Conservation (phyloP, 306 rosid genomes). For the Trifolium fragiferum region DNA sequence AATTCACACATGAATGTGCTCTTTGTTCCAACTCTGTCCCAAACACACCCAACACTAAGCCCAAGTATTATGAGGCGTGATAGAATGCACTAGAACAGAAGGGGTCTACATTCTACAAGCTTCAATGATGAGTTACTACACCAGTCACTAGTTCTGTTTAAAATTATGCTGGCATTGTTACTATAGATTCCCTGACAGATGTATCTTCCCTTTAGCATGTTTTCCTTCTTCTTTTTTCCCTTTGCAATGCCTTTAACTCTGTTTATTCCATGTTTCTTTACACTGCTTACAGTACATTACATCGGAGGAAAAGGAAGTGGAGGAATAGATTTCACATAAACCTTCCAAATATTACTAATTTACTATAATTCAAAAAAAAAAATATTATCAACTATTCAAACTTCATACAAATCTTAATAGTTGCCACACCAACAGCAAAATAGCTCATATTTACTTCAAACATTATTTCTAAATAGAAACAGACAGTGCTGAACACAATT, state of each 20-base stretch:
- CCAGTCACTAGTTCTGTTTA: neutral
- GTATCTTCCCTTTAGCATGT: neutral
- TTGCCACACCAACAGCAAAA: slow-evolving; percentile 2
- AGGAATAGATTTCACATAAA: neutral
- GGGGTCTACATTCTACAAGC: neutral
- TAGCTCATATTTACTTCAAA: slow-evolving; percentile 16
- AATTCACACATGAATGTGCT: too few species aligned
- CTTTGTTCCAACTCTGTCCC: too few species aligned
- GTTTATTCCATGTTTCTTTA: neutral
- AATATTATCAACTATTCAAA: slow-evolving; percentile 9
- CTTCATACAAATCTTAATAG: neutral
- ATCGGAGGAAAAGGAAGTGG: neutral
- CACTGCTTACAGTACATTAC: neutral
- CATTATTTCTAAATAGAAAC: slow-evolving; percentile 22
- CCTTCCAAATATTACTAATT: neutral
- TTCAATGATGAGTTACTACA: neutral
- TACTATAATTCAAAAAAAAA: slow-evolving; percentile 8
- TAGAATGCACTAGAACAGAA: neutral
- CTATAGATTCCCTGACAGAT: neutral
- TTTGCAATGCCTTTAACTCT: neutral
- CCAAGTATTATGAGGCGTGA: neutral
- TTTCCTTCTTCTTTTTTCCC: neutral
- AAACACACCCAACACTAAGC: too few species aligned
- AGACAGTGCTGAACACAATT: slow-evolving; percentile 21
- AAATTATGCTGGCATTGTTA: neutral